phyloP scores from a whole-genome alignment of 768 basidiomycete genomes.

The Lyophyllum shimeji region DNA sequence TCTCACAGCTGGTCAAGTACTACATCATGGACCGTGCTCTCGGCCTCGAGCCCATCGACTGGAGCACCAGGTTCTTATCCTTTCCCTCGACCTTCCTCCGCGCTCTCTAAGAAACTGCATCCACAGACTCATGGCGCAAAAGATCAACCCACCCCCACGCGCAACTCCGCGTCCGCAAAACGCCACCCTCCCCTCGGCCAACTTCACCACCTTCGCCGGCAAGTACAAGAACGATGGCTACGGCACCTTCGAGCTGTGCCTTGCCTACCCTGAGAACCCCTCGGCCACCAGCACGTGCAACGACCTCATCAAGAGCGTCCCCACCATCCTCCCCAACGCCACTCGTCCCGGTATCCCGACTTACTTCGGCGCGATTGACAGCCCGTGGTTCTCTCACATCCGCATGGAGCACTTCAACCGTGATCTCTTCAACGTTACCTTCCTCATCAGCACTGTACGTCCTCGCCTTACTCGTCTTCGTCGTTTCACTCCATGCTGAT shows the following conservation, averaged over 20 bases:
- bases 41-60: constrained; percentile 23
- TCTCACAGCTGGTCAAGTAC: constrained; percentile 22
- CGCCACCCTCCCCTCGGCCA: constrained; percentile 14
- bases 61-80: constrained; percentile 20
- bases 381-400: constrained; percentile 18
- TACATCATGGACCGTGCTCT: constrained; percentile 24
- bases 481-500: not conserved
- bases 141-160: constrained; percentile 6
- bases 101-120: not conserved
- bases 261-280: constrained; percentile 6
- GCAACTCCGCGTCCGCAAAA: constrained; percentile 15
- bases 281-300: constrained; percentile 3
- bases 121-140: constrained; percentile 4
- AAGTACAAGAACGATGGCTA: constrained; percentile 23
- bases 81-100: not conserved
- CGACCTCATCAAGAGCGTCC: constrained; percentile 1
- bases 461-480: not conserved
- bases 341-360: constrained; percentile 18
- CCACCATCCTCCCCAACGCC: constrained; percentile 20
- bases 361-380: constrained; percentile 16
- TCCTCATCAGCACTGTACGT: constrained; percentile 17
- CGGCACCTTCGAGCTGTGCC: constrained; percentile 22
- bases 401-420: constrained; percentile 19
- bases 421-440: constrained; percentile 20
- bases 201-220: constrained; percentile 21